Percentiles rank a stretch among this genome's conserved stretches.
phyloP scores from a whole-genome alignment of 768 basidiomycete species.

The Dioszegia crocea region DNA sequence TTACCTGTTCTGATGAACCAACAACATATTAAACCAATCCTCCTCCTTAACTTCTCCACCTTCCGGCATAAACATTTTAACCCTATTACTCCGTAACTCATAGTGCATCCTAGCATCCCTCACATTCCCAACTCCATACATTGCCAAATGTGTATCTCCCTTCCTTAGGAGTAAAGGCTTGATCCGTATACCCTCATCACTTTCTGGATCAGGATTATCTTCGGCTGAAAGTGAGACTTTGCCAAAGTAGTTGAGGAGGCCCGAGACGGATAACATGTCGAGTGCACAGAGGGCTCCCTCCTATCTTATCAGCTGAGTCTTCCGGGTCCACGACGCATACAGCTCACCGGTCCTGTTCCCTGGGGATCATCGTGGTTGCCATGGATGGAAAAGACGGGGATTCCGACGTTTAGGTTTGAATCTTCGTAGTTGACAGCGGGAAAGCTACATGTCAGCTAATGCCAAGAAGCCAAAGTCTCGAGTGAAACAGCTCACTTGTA shows the following conservation, averaged over 20 bases:
- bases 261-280: slow-evolving; percentile 88
- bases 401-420: slow-evolving; percentile 84
- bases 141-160: slow-evolving; percentile 76
- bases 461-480: too few species aligned
- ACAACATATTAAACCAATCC: slow-evolving; percentile 88
- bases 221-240: slow-evolving; percentile 79
- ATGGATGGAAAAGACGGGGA: slow-evolving; percentile 98
- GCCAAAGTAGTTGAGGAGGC: slow-evolving; percentile 95
- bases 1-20: slow-evolving; percentile 94
- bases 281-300: slow-evolving; percentile 93
- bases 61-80: slow-evolving; percentile 89
- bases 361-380: slow-evolving; percentile 99
- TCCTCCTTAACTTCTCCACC: slow-evolving; percentile 62
- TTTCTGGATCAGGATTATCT: slow-evolving; percentile 58
- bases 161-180: slow-evolving; percentile 86
- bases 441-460: slow-evolving; percentile 59
- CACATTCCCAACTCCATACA: slow-evolving; percentile 95
- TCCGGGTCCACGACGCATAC: not conserved
- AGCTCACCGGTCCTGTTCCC: slow-evolving; percentile 77
- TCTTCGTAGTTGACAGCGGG: slow-evolving; percentile 98
- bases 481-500: slow-evolving; percentile 78
- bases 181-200: slow-evolving; percentile 66
- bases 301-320: slow-evolving; percentile 51
- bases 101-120: slow-evolving; percentile 96
- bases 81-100: slow-evolving; percentile 86